phyloP scores from a whole-genome alignment of 2,329 filamentous ascomycete species.

The Sporothrix variecibatus region DNA sequence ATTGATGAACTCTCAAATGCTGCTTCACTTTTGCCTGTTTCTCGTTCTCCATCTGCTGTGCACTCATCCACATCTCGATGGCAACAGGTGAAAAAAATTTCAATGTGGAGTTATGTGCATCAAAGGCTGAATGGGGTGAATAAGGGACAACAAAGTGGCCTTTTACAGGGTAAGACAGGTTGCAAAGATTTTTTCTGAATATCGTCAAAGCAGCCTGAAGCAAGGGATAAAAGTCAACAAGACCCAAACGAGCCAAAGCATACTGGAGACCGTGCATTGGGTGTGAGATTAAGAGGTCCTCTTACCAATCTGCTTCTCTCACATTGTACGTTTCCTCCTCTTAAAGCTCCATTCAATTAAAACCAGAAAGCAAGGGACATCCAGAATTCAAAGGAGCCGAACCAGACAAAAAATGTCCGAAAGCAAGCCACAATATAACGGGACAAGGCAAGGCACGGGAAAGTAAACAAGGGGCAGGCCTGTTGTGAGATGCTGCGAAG shows the following conservation, averaged over 20 bases:
- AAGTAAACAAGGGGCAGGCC: not conserved
- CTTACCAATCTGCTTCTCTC: not conserved
- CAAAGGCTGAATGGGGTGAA: not conserved
- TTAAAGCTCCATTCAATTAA: not conserved
- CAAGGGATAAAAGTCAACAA: not conserved
- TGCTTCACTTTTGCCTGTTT: not conserved
- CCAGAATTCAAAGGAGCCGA: not conserved
- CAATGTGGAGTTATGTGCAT: not conserved
- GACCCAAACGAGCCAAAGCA: not conserved
- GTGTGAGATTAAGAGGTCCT: not conserved
- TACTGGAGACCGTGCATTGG: not conserved
- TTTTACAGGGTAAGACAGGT: not conserved
- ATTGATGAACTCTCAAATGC: not conserved
- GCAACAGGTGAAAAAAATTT: slow-evolving; percentile 7
- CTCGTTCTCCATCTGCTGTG: not conserved
- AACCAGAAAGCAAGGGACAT: not conserved
- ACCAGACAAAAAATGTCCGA: slow-evolving; percentile 11
- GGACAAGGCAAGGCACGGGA: not conserved
- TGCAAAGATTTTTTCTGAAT: not conserved
- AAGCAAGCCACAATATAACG: slow-evolving; percentile 12
- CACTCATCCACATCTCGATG: slow-evolving; percentile 2
- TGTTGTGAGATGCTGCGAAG: not conserved
- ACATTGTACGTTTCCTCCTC: not conserved
- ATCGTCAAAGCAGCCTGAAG: not conserved
- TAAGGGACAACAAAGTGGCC: not conserved